Conservation (phyloP, 2,329 filamentous ascomycete species). For the Alternaria sp. region DNA sequence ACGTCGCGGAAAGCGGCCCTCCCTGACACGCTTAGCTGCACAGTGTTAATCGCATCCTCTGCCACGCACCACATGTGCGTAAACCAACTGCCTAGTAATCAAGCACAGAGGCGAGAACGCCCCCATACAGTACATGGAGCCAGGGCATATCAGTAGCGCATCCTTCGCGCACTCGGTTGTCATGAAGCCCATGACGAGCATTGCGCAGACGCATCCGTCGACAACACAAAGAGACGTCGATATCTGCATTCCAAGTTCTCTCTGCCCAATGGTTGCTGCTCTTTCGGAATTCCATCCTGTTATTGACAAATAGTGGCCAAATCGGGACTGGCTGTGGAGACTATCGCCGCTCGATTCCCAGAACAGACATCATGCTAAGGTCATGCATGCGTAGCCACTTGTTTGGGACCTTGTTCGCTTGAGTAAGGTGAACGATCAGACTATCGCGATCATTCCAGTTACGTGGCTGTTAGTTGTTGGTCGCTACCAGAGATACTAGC, state of each 20-base stretch:
- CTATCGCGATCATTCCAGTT: neutral
- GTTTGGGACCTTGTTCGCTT: neutral
- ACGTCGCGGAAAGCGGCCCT: neutral
- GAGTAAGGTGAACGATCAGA: neutral
- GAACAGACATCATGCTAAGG: neutral
- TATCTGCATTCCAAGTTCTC: neutral
- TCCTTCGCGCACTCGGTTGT: neutral
- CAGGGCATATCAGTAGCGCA: neutral
- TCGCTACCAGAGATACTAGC: neutral
- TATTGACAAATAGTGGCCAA: neutral
- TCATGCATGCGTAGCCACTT: slow-evolving; percentile 4
- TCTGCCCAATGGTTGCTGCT: neutral
- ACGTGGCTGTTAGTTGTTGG: slow-evolving; percentile 11
- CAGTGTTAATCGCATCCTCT: neutral
- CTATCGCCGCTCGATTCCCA: neutral
- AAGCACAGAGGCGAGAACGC: neutral
- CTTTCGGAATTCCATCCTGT: neutral
- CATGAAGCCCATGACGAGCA: neutral
- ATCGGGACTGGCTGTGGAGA: neutral
- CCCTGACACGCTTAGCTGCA: neutral
- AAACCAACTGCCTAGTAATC: neutral
- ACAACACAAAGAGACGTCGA: neutral
- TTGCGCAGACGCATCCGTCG: neutral
- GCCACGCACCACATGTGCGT: neutral
- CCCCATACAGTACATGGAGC: neutral